Evolutionary conservation across 225 moss, liverwort and hornwort genomes (phyloP), one percentile per base, ranked within the genome.

Genomic region (Sphagnum tenellum): DNA sequence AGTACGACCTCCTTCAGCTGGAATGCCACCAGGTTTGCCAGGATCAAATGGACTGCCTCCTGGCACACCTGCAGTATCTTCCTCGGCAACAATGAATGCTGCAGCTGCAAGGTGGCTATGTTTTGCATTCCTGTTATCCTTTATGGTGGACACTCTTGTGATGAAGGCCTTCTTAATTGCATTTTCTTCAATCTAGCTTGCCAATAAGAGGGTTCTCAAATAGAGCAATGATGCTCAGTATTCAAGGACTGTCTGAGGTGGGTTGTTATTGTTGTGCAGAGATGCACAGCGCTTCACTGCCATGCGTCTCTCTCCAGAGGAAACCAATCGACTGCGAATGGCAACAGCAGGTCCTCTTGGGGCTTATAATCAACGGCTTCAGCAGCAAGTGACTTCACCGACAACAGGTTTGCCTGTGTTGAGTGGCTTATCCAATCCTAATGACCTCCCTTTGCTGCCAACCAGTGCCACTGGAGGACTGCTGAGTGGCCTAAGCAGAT

Each of bases 201-300:
- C 46, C 47, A 29, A 60, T 60, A 60, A 5, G 12, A 7, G 12
- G 59, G 59, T 7, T 6, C 14, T 7, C 8, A 6, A 7, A 13
- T n/a, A 6, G 5, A 60, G 45, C 59, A 29, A 29, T 13, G 59
- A 60, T 60, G 7, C 45, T 60, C n/a, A 56, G 55, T 2, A 56
- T n/a, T 9, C n/a, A n/a, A n/a, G 52, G 7, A 52, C 52, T 52
- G 9, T 52, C 52, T 52, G 52, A 5, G 7, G 6, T 52, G 52
- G 52, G 48, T 48, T 61, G 12, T 70, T 63, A 2, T 69, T 5
- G 5, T 61, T 68, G 2, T 58, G 78, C 87, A 94, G 89, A 70
- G 90, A 94, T 78, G 90, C 86, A 12, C 90, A 87, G 76, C 85
- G 85, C 45, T 72, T 90, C 59, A 83, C 88, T 49, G 76, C 74